A percentile compares a stretch with the other conserved stretches of the same genome.
These are phyloP conservation scores for Lenwebbia sp. DNA, from an alignment of 345 rosid genomes.

Conservation along the genomic window DNA sequence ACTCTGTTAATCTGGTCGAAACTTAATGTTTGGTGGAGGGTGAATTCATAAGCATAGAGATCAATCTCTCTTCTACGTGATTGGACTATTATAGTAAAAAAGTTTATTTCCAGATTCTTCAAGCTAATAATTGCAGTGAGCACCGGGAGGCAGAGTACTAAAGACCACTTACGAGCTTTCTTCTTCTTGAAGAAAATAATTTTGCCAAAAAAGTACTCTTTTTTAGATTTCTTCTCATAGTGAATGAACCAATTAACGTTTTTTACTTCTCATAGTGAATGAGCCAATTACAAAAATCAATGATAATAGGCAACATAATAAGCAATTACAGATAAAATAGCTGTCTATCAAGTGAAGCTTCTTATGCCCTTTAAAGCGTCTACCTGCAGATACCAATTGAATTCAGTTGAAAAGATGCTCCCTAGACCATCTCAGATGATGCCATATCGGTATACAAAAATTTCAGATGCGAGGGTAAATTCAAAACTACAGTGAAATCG, in stretches of 20 bases:
- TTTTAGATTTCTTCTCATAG: neutral
- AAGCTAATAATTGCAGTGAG: neutral
- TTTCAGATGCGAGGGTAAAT: neutral
- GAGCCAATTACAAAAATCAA: neutral
- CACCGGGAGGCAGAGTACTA: neutral
- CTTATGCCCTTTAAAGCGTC: neutral
- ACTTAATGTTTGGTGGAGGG: neutral
- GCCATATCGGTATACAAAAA: neutral
- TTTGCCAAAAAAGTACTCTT: neutral
- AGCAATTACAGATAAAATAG: neutral
- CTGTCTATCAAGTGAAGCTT: neutral
- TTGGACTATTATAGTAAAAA: neutral
- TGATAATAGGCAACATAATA: neutral
- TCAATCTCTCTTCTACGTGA: neutral
- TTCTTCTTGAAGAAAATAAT: neutral
- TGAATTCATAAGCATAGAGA: neutral
- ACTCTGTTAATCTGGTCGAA: neutral
- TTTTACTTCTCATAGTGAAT: neutral
- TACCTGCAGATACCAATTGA: neutral
- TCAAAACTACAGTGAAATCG: neutral
- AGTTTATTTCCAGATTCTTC: neutral
- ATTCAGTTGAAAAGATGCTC: neutral
- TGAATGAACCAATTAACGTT: neutral
- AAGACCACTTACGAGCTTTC: neutral
- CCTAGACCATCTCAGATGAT: neutral